Conservation (phyloP, 305 asterid species). For the Fraxinus angustifolia region DNA sequence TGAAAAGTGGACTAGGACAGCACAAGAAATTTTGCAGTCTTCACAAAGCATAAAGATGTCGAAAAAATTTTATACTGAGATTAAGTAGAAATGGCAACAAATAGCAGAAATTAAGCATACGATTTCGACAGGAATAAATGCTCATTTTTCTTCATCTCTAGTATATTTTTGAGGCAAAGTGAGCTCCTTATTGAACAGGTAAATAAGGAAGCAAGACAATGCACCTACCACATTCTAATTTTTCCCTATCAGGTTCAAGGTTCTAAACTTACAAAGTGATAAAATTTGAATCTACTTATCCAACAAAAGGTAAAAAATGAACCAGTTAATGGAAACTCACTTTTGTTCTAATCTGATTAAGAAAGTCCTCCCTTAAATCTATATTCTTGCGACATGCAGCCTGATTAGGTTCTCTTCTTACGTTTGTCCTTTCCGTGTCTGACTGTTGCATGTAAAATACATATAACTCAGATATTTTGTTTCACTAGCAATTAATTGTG, state of each 20-base stretch:
- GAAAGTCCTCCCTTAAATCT: slow-evolving; percentile 68
- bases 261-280: not conserved
- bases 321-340: slow-evolving; percentile 43
- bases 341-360: slow-evolving; percentile 84
- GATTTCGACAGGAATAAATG: not conserved
- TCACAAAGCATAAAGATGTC: not conserved
- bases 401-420: slow-evolving; percentile 34
- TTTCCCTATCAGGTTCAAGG: not conserved
- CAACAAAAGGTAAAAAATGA: not conserved
- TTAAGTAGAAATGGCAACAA: not conserved
- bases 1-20: not conserved
- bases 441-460: slow-evolving; percentile 37
- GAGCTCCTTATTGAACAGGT: slow-evolving; percentile 11
- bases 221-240: slow-evolving; percentile 2
- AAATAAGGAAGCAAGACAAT: slow-evolving; percentile 4
- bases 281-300: slow-evolving; percentile 8
- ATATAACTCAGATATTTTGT: not conserved
- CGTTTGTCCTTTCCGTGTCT: slow-evolving; percentile 34
- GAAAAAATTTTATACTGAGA: not conserved
- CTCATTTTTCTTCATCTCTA: not conserved
- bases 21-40: not conserved
- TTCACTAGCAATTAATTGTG: not conserved
- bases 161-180: slow-evolving; percentile 8
- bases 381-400: slow-evolving; percentile 31
- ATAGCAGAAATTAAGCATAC: not conserved